These are phyloP conservation scores for peach (Prunus persica) DNA, from an alignment of 306 rosid species.

Conservation along the genomic window DNA sequence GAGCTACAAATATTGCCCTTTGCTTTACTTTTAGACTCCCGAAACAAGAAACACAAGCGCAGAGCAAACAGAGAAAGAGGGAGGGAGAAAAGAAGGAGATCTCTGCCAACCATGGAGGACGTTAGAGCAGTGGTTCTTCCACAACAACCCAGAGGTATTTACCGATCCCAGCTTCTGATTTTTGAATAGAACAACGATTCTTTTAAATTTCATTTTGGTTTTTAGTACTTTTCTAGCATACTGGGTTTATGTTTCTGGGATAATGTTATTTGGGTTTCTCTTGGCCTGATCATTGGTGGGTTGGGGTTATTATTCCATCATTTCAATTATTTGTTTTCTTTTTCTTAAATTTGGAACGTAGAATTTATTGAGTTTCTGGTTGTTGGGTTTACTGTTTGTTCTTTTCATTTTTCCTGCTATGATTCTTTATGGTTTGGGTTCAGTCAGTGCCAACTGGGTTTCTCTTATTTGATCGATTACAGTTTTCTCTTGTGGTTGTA, in stretches of 20 bases:
- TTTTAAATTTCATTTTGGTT: not conserved
- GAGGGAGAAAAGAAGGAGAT: not conserved
- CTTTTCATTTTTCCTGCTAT: no score
- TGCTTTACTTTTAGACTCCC: not conserved
- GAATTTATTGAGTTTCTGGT: not conserved
- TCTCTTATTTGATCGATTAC: not conserved
- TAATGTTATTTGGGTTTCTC: not conserved
- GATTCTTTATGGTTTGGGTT: no score
- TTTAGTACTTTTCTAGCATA: not conserved
- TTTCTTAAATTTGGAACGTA: not conserved
- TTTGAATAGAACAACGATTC: not conserved
- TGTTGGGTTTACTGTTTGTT: not conserved
- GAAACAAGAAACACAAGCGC: not conserved
- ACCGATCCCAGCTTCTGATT: not conserved
- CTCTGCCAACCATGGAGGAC: not conserved
- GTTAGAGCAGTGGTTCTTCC: not conserved
- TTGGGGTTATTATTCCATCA: not conserved
- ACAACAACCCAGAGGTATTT: conserved; percentile 10
- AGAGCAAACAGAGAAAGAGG: not conserved
- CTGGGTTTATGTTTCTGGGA: not conserved
- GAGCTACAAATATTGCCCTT: not conserved
- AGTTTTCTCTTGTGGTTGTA: not conserved
- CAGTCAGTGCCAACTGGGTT: not conserved
- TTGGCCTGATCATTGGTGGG: not conserved
- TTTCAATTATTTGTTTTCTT: not conserved